Evolutionary conservation across 2,329 filamentous ascomycete genomes (phyloP).

Genomic region (Sordariomycetes sp.): DNA sequence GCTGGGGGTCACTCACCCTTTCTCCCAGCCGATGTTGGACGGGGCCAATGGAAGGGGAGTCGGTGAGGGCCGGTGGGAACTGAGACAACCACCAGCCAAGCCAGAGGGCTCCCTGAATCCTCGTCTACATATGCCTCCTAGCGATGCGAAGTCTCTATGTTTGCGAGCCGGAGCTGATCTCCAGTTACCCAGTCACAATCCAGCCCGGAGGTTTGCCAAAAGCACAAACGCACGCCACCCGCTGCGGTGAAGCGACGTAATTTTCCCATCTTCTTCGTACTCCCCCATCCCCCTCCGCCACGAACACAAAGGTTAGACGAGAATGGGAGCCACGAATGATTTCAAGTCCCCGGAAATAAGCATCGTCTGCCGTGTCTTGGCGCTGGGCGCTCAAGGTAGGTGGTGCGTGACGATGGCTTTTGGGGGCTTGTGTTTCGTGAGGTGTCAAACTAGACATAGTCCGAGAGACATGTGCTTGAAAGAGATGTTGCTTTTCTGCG

Average conservation of each 20-base stretch:
- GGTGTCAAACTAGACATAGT: neutral
- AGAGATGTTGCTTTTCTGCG: no score
- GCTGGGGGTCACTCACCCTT: neutral
- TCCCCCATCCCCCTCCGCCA: neutral
- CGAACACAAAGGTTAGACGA: neutral
- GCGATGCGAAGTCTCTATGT: neutral
- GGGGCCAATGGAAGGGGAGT: neutral
- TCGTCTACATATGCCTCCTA: neutral
- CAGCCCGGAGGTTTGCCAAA: neutral
- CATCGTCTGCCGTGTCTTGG: neutral
- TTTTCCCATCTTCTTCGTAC: neutral
- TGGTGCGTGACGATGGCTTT: neutral
- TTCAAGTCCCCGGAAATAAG: neutral
- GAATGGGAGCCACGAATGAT: neutral
- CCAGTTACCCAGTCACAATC: constrained; percentile 1
- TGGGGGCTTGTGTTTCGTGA: neutral
- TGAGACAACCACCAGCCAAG: neutral
- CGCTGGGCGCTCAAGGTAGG: neutral
- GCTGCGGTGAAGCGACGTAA: neutral
- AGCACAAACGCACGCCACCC: neutral
- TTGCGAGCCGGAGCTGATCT: neutral
- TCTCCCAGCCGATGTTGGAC: neutral
- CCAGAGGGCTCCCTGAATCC: neutral
- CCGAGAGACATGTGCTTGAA: no score
- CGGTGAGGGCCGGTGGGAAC: neutral